Evolutionary conservation across 352 stramenopile species (phyloP), one percentile per base, ranked within the genome.

Genomic region (Globisporangium yorkense): DNA sequence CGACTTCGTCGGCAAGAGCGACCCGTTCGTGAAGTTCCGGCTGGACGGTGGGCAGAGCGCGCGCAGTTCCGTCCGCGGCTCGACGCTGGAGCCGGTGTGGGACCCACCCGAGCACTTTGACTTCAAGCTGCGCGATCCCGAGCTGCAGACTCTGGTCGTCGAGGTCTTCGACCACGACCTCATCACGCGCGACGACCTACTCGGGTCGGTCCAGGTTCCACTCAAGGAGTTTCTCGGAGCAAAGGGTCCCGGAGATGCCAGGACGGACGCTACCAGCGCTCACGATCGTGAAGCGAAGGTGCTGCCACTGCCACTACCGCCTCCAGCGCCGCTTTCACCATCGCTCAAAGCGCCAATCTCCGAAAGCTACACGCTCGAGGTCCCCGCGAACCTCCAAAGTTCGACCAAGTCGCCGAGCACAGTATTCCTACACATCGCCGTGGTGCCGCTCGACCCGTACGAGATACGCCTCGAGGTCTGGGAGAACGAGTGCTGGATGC

Each of bases 401-500:
- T 46, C 63, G 27, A 39, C 40, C 3, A 24, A 62, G 20, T 13
- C 65, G 5, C 48, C 49, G 3, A 67, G 54, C 13, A 29, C 57
- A 4, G 35, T 80, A 13, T 63, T 65, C 24, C 37, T 80, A 3
- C 52, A 33, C 6, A 56, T 80, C 35, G 21, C 50, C 15, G 46
- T 72, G n/a, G 47, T 61, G 5, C 61, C 63, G 0, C 27, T 68
- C 24, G 61, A 61, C n/a, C 13, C 65, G 16, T 52, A 57, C 0
- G 65, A 75, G 5, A 37, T 67, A 6, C 46, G 55, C 0, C 56
- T 73, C 16, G 61, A 74, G 58, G 37, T 76, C 27, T 80, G 65
- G 63, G 72, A 80, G 55, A 80, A 80, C 61, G 66, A 78, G 55
- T 53, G 48, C 10, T 75, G 61, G 52, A 53, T 47, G n/a, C 45